Evolutionary conservation across 2,329 filamentous ascomycete genomes (phyloP).

Genomic region (Hypoxylon sp.): DNA sequence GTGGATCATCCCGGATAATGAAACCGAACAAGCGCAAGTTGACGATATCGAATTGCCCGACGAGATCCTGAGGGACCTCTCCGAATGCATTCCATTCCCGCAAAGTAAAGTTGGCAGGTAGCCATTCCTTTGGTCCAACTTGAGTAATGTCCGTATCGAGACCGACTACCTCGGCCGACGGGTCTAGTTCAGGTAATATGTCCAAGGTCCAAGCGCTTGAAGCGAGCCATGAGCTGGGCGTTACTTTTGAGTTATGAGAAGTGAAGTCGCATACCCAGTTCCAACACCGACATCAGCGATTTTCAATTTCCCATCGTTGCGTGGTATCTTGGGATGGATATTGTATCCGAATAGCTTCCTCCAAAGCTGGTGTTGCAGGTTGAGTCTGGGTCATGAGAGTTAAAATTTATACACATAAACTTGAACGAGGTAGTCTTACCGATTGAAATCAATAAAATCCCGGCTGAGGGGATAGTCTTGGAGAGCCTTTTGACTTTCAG

Average conservation of each 20-base stretch:
- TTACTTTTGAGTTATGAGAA: neutral
- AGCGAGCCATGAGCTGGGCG: neutral
- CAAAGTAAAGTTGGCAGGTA: neutral
- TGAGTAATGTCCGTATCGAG: slow-evolving; percentile 1
- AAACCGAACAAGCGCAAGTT: neutral
- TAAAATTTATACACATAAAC: neutral
- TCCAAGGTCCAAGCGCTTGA: neutral
- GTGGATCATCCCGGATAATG: neutral
- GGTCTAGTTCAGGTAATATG: neutral
- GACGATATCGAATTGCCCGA: neutral
- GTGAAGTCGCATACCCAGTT: slow-evolving; percentile 30
- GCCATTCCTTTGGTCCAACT: neutral
- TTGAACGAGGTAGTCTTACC: neutral
- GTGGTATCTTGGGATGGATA: slow-evolving; percentile 37
- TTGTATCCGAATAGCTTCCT: slow-evolving; percentile 34
- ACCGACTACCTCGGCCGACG: neutral
- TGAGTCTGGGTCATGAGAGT: slow-evolving; percentile 21
- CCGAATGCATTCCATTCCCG: neutral
- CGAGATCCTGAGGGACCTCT: neutral
- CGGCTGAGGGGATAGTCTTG: too few species aligned
- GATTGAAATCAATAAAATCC: slow-evolving; percentile 2
- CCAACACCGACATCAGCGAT: slow-evolving; percentile 43
- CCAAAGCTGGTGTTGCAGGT: slow-evolving; percentile 35
- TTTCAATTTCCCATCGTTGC: slow-evolving; percentile 13
- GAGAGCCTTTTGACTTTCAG: too few species aligned